Percentiles rank a stretch among this genome's conserved stretches.
phyloP scores from a whole-genome alignment of 2,329 filamentous ascomycete genomes.

The Nemania bipapillata region DNA sequence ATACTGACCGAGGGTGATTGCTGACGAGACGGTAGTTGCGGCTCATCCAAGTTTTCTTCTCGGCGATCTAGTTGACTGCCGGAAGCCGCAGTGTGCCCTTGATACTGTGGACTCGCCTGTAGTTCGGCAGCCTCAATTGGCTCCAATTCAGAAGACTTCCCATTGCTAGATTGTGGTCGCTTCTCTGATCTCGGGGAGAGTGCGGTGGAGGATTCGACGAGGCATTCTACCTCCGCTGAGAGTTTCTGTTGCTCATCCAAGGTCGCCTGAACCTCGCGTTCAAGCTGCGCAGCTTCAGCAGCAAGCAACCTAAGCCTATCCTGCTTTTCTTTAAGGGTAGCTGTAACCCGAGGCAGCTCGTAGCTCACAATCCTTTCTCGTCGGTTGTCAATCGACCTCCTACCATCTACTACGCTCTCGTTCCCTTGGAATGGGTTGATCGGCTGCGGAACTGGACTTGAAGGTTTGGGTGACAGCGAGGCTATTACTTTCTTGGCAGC shows the following conservation, averaged over 20 bases:
- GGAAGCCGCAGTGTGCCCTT: background rate
- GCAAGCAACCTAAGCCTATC: conserved; percentile 60
- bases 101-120: conserved; percentile 7
- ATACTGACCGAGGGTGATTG: conserved; percentile 2
- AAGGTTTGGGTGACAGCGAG: conserved; percentile 41
- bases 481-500: conserved; percentile 44
- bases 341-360: conserved; percentile 55
- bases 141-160: conserved; percentile 34
- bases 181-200: conserved; percentile 26
- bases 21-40: background rate
- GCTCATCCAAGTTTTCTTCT: background rate
- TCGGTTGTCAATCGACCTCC: conserved; percentile 35
- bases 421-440: conserved; percentile 31
- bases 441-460: conserved; percentile 32
- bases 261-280: conserved; percentile 58
- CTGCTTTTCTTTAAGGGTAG: conserved; percentile 58
- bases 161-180: conserved; percentile 20
- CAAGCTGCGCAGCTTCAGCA: conserved; percentile 60
- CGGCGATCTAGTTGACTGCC: background rate
- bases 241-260: conserved; percentile 52
- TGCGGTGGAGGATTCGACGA: conserved; percentile 47
- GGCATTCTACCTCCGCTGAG: conserved; percentile 49
- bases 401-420: conserved; percentile 26
- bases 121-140: conserved; percentile 2
- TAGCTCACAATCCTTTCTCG: conserved; percentile 54